Base-by-base conservation (phyloP, 257 asterid species). In the Nicotiana attenuata region DNA sequence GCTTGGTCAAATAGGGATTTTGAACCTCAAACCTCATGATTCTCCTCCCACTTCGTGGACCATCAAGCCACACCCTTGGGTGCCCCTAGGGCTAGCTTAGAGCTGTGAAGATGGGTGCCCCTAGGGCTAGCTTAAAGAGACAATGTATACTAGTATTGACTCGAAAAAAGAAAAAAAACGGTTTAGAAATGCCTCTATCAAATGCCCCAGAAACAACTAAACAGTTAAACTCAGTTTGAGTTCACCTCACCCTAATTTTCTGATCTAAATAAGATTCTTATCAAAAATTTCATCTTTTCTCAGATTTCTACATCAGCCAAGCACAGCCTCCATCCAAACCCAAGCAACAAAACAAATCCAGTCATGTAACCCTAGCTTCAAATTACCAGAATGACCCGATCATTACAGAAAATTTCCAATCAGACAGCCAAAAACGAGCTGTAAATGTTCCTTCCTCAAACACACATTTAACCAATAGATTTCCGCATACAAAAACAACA, bases 391-490 rank as follows among this genome's bases (percentile, higher is more conserved):
- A 24, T 50, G 24, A 26, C 26, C 55, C 29, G 22, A 60, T 80
- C 56, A 80, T 80, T 78, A 10, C 26, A 22, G n/a, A 3, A 59
- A 64, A 35, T 1, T 20, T 38, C 22, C 57, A 33, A 53, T 65
- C 78, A 55, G 22, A 57, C 35, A 73, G 31, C 63, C 64, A 50
- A 78, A 41, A 57, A 35, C 59, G 20, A 78, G 56, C 67, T 78
- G 73, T 3, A 78, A 60, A 65, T 65, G 66, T 31, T 65, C 76
- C 55, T 16, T 47, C 77, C 77, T 24, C 50, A 47, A 20, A 57
- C 5, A 78, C 63, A 66, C 64, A 57, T 75, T 65, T 14, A 52
- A 80, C 50, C 82, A 80, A 65, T 19, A 65, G 47, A 80, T 80
- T 50, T 41, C 65, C 50, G 14, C 60, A 65, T 11, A 52, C 78